Evolutionary conservation across 2,329 filamentous ascomycete genomes (phyloP), one percentile per base, ranked within the genome.

Genomic region (Graphiopsis chlorocephala): DNA sequence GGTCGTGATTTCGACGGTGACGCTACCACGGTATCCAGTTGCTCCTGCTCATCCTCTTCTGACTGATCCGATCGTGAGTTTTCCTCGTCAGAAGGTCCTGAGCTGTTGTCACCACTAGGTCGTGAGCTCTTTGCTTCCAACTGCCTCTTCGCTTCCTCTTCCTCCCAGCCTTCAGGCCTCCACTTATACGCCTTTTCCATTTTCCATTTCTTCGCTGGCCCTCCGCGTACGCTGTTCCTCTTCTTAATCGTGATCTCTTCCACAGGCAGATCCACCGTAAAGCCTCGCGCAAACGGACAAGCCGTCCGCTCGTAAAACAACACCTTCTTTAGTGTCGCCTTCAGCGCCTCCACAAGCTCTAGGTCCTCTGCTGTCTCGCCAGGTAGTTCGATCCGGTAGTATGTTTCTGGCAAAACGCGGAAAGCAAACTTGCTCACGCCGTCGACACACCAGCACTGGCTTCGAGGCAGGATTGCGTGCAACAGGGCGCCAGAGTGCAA

Each of bases 371-470:
- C 79, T 0, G 85, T 85, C 38, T 82, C 82, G 17, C 87, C 84
- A 0, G 92, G 91, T 6, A 97, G 79, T 74, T 97, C 93, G 72
- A 97, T 95, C 68, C 93, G 88, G 84, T 95, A 97, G 76, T 95
- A 97, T 50, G 90, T 89, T 31, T 93, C 89, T 52, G 89, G 86
- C 25, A 92, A 85, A 68, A 96, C 92, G 69, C 93, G 90, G 65
- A 97, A 80, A n/a, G 96, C 90, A 70, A 96, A 97, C 70, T 89
- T 92, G 47, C 90, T 90, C 64, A 88, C 85, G 64, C 92, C 90
- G 75, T 96, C 91, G 33, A 97, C 90, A 75, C 91, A 96, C 93
- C 93, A 97, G 74, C 91, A 96, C 77, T 97, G 93, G 65, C 92
- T 96, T 76, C 92, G 92, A 26, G 91, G 92, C 61, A 97, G 80